Conservation (phyloP, 129 eudicot genomes). For the Erigeron canadensis region DNA sequence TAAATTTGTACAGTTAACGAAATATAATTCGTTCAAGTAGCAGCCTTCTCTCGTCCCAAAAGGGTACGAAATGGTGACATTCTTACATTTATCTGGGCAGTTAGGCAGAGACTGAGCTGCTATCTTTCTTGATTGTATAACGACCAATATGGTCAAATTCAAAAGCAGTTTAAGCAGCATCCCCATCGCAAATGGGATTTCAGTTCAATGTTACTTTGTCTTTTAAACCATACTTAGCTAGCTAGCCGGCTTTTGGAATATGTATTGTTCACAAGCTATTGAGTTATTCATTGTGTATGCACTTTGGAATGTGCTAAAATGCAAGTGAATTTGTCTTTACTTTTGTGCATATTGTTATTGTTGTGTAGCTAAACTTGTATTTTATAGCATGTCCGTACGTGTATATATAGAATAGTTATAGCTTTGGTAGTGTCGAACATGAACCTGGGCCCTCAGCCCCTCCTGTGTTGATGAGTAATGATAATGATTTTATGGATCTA, state of each 20-base stretch:
- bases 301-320: slow-evolving; percentile 12
- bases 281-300: not conserved
- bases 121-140: slow-evolving; percentile 14
- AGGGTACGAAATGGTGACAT: slow-evolving; percentile 24
- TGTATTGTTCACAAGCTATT: slow-evolving; percentile 1
- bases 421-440: not conserved
- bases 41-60: slow-evolving; percentile 23
- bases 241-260: slow-evolving; percentile 6
- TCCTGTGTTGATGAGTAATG: not conserved
- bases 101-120: slow-evolving; percentile 12
- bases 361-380: slow-evolving; percentile 3
- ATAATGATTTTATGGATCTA: not conserved
- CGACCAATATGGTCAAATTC: not conserved
- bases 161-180: not conserved
- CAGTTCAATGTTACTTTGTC: not conserved
- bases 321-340: not conserved
- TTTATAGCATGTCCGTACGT: not conserved
- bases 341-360: not conserved
- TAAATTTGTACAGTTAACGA: slow-evolving; percentile 20
- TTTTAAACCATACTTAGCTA: not conserved
- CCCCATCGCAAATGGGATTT: not conserved
- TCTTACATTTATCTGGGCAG: slow-evolving; percentile 30
- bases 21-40: slow-evolving; percentile 16
- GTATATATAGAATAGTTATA: not conserved
- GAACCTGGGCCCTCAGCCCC: not conserved